Evolutionary conservation across 139 green algal species (phyloP).

Genomic region (Auxenochlorella protothecoides): DNA sequence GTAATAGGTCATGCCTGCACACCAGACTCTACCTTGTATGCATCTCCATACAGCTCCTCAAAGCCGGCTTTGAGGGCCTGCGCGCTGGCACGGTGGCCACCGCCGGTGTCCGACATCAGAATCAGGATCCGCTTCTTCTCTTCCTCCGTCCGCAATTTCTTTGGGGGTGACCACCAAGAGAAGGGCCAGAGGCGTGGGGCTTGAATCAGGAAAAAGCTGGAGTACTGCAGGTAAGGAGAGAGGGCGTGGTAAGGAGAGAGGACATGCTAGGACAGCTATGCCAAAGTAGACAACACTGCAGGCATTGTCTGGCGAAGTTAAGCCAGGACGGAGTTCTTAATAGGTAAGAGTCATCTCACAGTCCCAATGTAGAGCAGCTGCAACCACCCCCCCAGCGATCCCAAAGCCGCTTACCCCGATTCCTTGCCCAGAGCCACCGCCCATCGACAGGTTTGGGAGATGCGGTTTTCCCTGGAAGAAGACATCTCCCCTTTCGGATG

Average conservation of each 20-base stretch:
- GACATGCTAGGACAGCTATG: background rate
- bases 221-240: constrained; percentile 4
- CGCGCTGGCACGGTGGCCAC: constrained; percentile 85
- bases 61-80: constrained; percentile 83
- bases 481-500: too few species aligned
- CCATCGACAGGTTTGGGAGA: too few species aligned
- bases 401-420: too few species aligned
- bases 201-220: constrained; percentile 3
- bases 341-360: too few species aligned
- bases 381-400: too few species aligned
- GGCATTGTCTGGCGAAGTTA: background rate
- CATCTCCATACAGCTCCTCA: constrained; percentile 68
- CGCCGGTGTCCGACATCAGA: constrained; percentile 92
- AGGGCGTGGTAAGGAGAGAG: background rate
- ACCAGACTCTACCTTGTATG: constrained; percentile 34
- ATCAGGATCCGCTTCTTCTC: constrained; percentile 62
- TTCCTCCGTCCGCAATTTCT: background rate
- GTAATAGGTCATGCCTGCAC: background rate
- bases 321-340: too few species aligned
- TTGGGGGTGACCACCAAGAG: background rate
- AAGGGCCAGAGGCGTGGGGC: constrained; percentile 21
- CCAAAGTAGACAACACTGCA: background rate
- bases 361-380: too few species aligned
- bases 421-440: too few species aligned
- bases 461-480: too few species aligned